Evolutionary conservation across 768 basidiomycete genomes (phyloP).

Genomic region (Mycena metata): DNA sequence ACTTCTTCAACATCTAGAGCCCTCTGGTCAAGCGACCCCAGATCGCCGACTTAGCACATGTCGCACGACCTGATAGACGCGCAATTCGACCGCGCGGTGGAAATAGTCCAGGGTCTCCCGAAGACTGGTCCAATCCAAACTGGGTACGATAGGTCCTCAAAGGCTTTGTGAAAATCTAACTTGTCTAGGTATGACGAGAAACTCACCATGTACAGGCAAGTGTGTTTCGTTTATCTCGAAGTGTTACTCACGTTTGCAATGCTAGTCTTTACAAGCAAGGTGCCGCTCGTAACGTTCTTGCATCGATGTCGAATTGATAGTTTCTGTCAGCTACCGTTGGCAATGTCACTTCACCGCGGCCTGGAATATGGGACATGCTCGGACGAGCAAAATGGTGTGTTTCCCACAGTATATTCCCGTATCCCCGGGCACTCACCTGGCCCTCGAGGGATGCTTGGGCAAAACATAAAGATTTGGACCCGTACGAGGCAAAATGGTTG

Average conservation of each 20-base stretch:
- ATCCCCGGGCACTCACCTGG: conserved; percentile 13
- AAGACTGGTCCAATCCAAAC: conserved; percentile 97
- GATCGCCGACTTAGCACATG: not conserved
- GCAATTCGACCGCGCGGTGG: conserved; percentile 94
- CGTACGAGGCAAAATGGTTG: conserved; percentile 86
- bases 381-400: conserved; percentile 92
- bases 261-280: conserved; percentile 93
- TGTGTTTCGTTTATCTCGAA: conserved; percentile 14
- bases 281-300: conserved; percentile 47
- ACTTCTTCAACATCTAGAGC: too few relatives aligned
- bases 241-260: conserved; percentile 16
- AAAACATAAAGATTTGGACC: conserved; percentile 87
- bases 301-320: conserved; percentile 27
- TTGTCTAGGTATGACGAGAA: conserved; percentile 86
- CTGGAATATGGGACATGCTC: conserved; percentile 92
- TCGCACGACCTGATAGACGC: conserved; percentile 78
- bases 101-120: conserved; percentile 92
- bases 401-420: conserved; percentile 11
- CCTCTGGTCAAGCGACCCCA: too few relatives aligned
- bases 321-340: conserved; percentile 82
- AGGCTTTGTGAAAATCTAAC: not conserved
- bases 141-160: conserved; percentile 46
- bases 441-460: conserved; percentile 94
- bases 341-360: conserved; percentile 83
- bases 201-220: conserved; percentile 90